Percentiles rank a stretch among this genome's conserved stretches.
phyloP scores from a whole-genome alignment of 164 flowering plant species.

The Liriodendron chinense region DNA sequence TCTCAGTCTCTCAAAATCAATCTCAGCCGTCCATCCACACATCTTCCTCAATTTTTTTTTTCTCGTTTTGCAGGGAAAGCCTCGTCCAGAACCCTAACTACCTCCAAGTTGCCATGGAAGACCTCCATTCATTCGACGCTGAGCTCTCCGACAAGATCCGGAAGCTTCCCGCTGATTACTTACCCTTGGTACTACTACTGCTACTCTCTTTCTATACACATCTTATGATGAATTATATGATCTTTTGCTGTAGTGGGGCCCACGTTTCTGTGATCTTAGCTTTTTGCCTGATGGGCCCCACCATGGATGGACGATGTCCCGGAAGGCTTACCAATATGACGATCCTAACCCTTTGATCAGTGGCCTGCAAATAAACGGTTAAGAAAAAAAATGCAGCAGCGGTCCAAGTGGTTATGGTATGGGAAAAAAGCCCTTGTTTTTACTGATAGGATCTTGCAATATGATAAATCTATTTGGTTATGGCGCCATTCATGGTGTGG shows the following conservation, averaged over 20 bases:
- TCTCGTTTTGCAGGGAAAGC: conserved; percentile 42
- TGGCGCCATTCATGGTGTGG: neutral
- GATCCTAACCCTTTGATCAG: no score
- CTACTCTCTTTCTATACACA: neutral
- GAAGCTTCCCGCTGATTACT: conserved; percentile 77
- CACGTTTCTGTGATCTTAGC: neutral
- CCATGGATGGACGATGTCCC: neutral
- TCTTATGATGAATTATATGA: neutral
- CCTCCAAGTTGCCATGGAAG: conserved; percentile 70
- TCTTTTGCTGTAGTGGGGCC: neutral
- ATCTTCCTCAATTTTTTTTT: neutral
- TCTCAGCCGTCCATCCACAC: neutral
- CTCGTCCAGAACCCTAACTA: conserved; percentile 65
- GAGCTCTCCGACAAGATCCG: conserved; percentile 76
- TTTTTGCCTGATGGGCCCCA: neutral
- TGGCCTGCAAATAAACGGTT: no score
- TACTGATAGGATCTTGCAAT: neutral
- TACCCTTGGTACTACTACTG: conserved; percentile 57
- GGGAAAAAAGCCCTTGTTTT: no score
- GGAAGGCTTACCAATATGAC: no score
- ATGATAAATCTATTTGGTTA: neutral
- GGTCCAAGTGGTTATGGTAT: no score
- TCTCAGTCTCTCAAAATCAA: neutral
- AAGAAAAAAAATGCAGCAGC: no score
- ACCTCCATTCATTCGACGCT: conserved; percentile 70